Evolutionary conservation across 192 early-diverging fungal species (phyloP).

Genomic region (Thamnidium elegans): DNA sequence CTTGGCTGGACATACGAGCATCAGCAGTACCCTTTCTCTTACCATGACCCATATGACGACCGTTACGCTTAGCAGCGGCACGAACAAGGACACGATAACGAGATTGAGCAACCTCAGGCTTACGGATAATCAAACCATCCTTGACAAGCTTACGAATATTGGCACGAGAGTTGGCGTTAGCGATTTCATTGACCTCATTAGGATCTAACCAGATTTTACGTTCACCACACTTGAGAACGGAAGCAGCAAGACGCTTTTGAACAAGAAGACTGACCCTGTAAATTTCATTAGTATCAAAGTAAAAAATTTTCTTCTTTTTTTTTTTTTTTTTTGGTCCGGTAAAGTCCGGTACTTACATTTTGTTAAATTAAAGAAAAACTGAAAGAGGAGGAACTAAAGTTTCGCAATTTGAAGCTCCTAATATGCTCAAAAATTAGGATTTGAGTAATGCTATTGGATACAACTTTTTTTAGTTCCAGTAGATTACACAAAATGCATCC

Average conservation of each 20-base stretch:
- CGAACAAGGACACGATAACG: slow-evolving; percentile 92
- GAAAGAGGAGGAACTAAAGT: too few species aligned
- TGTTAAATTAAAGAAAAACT: too few species aligned
- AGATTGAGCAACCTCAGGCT: slow-evolving; percentile 84
- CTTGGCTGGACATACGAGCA: slow-evolving; percentile 93
- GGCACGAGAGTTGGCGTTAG: slow-evolving; percentile 97
- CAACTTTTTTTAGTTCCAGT: too few species aligned
- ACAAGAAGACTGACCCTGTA: slow-evolving; percentile 70
- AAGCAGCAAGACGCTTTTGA: slow-evolving; percentile 96
- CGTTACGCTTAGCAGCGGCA: slow-evolving; percentile 91
- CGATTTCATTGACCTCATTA: slow-evolving; percentile 91
- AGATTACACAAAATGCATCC: too few species aligned
- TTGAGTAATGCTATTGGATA: too few species aligned
- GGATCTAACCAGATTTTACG: slow-evolving; percentile 99
- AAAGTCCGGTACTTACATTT: too few species aligned
- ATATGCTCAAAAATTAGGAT: too few species aligned
- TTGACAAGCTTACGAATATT: slow-evolving; percentile 97
- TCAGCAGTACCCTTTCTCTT: slow-evolving; percentile 94
- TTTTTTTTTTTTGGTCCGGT: too few species aligned
- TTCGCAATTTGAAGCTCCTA: too few species aligned
- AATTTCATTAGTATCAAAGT: too few species aligned
- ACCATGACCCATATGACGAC: slow-evolving; percentile 94
- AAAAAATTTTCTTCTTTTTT: too few species aligned
- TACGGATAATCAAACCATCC: slow-evolving; percentile 95
- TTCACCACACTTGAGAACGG: slow-evolving; percentile 96